Conservation (phyloP, 129 eudicot genomes). For the Erigeron canadensis region DNA sequence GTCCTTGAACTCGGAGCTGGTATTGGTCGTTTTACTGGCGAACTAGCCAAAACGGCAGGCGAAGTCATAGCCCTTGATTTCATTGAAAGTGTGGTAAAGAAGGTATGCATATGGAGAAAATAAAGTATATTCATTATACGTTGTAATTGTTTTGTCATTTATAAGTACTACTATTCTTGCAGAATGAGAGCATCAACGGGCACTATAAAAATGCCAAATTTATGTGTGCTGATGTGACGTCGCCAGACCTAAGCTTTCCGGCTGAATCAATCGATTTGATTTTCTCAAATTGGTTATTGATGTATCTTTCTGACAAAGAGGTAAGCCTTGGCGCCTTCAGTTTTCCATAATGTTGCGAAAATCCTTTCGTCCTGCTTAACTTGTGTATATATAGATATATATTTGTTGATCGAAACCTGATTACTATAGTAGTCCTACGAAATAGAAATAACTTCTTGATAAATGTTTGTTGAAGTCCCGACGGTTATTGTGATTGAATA, state of each 20-base stretch:
- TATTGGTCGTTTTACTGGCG: conserved; percentile 97
- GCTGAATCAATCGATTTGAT: conserved; percentile 78
- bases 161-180: conserved; percentile 29
- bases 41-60: conserved; percentile 76
- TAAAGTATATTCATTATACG: neutral
- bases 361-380: neutral
- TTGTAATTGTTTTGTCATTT: neutral
- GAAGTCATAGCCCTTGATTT: conserved; percentile 79
- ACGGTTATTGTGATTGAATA: neutral
- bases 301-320: conserved; percentile 98
- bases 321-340: conserved; percentile 30
- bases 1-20: conserved; percentile 97
- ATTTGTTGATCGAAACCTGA: neutral
- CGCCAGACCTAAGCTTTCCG: conserved; percentile 67
- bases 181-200: conserved; percentile 85
- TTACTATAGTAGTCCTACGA: neutral
- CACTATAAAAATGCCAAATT: conserved; percentile 79
- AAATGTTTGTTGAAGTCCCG: neutral
- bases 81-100: conserved; percentile 79
- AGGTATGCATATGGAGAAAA: conserved; percentile 50
- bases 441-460: neutral
- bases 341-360: neutral
- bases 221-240: conserved; percentile 96
- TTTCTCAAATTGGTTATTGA: conserved; percentile 93
- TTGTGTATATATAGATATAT: neutral